Evolutionary conservation across 768 basidiomycete genomes (phyloP), one percentile per base, ranked within the genome.

Genomic region (Termitomyces sp.): DNA sequence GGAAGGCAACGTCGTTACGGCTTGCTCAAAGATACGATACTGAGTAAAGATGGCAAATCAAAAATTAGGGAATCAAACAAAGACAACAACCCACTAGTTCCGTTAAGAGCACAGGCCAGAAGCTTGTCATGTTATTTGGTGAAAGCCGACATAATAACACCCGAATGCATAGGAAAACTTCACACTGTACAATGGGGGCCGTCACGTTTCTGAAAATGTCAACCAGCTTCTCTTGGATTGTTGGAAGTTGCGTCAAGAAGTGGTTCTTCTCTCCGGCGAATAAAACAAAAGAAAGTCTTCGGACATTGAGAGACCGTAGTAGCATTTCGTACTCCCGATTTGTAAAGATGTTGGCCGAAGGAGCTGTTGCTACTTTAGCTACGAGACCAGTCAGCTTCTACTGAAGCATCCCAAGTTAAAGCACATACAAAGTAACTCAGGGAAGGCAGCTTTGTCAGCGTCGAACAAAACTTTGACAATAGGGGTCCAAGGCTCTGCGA

Each of bases 161-260:
- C 12, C 97, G 81, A 50, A 98, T 84, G 66, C 94, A 98, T 15
- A 98, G 80, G 70, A 94, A 99, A 9, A 95, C 94, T 71, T 99
- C 96, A 65, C 89, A 88, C 68, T 94, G 91, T 0, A 99, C 94
- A 49, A 89, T 78, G 1, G 94, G 86, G 3, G 92, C 84, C 1
- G 89, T 76, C 16, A 85, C 82, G 62, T 85, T 90, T 34, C 91
- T 85, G 48, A 98, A 74, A 3, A 94, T 86, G 61, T 99, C 97
- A 10, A 97, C 97, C 15, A 99, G 78, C 72, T 91, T 97, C 73
- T 98, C 97, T 70, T 98, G 94, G n/a, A 99, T 92, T 29, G 84
- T 83, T 16, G 97, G 97, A 34, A 99, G 77, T 60, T 94, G 90
- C 0, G 85, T 86, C 51, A 98, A 71, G 73, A 92, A 97, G 53